Base-by-base conservation (phyloP, 805 yeast genomes). In the Candida insectorum region DNA sequence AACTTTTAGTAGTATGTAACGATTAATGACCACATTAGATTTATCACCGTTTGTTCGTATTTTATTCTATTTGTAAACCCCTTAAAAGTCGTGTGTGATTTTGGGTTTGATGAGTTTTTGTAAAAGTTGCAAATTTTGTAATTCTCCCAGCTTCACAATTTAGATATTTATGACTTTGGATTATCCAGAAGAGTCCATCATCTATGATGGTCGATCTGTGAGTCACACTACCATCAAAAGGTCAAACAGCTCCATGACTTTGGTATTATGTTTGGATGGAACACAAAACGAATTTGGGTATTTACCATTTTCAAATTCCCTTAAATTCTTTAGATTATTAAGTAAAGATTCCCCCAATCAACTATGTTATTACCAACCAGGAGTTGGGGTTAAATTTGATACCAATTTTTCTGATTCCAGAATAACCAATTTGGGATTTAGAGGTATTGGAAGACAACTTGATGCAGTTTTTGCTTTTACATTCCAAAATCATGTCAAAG, bases 361-460 rank as follows among this genome's bases (percentile, higher is more conserved):
- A 43, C 41, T 73, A 24, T 78, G 83, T 45, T 79, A 79, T 45
- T 79, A 79, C 45, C 85, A 79, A 46, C 81, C 85, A 2, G 86
- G 86, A 0, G 69, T 81, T 16, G 86, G 87, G 1, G 69, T 73
- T 8, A 56, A 65, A 3, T 69, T 76, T 40, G 54, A 60, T 12
- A 62, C 70, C 8, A 73, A 71, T 8, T 49, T 54, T 16, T 43
- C 39, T n/a, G 8, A 15, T 21, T 40, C 47, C n/a, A 11, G 11
- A 8, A 8, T 11, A 8, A 8, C 10, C 10, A 32, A 52, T 6
- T n/a, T n/a, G n/a, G 29, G 34, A 4, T 54, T 51, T 6, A 40
- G 44, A 5, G 54, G 48, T 3, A 33, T 51, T 13, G 17, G 45
- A 4, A 40, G 42, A 21, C 34, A 29, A n/a, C 20, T 53, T 2